phyloP scores from a whole-genome alignment of 176 grass and related monocot species.

The Poa annua region DNA sequence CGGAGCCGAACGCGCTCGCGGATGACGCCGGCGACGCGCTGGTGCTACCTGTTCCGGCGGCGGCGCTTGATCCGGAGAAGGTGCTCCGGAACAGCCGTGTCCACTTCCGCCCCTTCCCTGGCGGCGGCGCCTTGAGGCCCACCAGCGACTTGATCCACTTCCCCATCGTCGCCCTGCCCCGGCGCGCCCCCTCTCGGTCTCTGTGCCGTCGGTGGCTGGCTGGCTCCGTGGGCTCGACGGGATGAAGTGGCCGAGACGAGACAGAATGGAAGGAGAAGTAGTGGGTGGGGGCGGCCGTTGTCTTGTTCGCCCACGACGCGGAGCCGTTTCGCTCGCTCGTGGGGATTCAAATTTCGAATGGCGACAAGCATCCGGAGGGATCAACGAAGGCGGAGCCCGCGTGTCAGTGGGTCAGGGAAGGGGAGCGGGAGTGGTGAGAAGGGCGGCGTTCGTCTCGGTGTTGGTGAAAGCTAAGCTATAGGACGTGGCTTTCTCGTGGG shows the following conservation, averaged over 20 bases:
- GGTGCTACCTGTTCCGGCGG: background rate
- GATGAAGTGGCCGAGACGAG: conserved; percentile 8
- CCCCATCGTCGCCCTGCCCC: conserved; percentile 48
- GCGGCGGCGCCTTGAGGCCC: conserved; percentile 46
- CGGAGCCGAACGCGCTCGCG: conserved; percentile 51
- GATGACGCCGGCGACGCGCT: conserved; percentile 50
- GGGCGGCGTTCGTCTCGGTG: no score
- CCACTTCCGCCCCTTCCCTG: conserved; percentile 62
- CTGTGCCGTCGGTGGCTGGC: background rate
- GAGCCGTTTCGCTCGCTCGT: conserved; percentile 1
- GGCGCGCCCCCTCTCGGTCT: no score
- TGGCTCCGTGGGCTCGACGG: background rate
- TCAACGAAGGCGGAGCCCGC: background rate
- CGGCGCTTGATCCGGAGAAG: conserved; percentile 45
- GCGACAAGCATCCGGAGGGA: conserved; percentile 6
- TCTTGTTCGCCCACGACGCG: conserved; percentile 50
- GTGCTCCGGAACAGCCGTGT: conserved; percentile 57
- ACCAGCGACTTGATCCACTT: conserved; percentile 82
- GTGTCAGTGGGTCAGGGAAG: no score
- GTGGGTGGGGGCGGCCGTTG: conserved; percentile 48
- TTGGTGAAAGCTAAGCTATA: no score
- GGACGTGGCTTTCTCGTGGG: no score
- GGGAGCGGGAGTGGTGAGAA: no score
- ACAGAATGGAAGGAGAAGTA: conserved; percentile 34
- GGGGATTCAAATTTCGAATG: conserved; percentile 63